A percentile compares a stretch with the other conserved stretches of the same genome.
Evolutionary conservation across 768 basidiomycete genomes (phyloP).

Genomic region (Rhizopogon vesiculosus): DNA sequence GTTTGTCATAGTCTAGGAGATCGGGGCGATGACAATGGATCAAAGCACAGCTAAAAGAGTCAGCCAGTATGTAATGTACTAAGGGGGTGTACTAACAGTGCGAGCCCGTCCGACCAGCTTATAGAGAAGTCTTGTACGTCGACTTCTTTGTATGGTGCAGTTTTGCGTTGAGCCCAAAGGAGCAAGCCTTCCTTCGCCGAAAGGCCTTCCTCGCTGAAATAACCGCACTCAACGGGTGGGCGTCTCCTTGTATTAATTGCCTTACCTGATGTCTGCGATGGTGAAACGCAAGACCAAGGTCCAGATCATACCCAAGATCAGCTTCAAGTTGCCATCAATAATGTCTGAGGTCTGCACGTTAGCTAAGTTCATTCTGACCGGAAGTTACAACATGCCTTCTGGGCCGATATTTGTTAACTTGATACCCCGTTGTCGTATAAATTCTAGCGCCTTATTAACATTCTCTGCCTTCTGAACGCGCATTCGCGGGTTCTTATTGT

Average conservation of each 20-base stretch:
- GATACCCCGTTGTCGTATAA: constrained; percentile 90
- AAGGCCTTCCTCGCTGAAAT: constrained; percentile 88
- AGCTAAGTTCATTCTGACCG: neutral
- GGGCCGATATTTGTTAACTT: constrained; percentile 97
- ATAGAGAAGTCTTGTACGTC: constrained; percentile 90
- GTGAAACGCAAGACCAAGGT: constrained; percentile 95
- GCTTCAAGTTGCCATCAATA: constrained; percentile 97
- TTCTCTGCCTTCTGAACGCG: constrained; percentile 98
- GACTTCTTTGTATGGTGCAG: constrained; percentile 85
- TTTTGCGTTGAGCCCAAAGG: constrained; percentile 98
- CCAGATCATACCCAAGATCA: constrained; percentile 99
- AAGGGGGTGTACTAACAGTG: constrained; percentile 57
- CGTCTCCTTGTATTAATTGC: constrained; percentile 5
- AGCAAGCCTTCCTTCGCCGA: constrained; percentile 96
- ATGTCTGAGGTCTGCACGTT: constrained; percentile 59
- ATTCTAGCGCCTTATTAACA: constrained; percentile 93
- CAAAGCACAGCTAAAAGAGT: constrained; percentile 76
- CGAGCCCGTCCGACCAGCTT: constrained; percentile 94
- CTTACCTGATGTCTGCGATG: constrained; percentile 95
- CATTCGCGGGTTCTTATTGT: constrained; percentile 86
- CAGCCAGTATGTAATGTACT: constrained; percentile 1
- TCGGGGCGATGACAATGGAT: constrained; percentile 98
- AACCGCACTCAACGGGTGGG: constrained; percentile 3
- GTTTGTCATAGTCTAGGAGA: constrained; percentile 79
- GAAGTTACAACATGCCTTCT: constrained; percentile 54